A percentile compares a stretch with the other conserved stretches of the same genome.
phyloP scores from a whole-genome alignment of 345 rosid genomes.

The Arabis hirsuta region DNA sequence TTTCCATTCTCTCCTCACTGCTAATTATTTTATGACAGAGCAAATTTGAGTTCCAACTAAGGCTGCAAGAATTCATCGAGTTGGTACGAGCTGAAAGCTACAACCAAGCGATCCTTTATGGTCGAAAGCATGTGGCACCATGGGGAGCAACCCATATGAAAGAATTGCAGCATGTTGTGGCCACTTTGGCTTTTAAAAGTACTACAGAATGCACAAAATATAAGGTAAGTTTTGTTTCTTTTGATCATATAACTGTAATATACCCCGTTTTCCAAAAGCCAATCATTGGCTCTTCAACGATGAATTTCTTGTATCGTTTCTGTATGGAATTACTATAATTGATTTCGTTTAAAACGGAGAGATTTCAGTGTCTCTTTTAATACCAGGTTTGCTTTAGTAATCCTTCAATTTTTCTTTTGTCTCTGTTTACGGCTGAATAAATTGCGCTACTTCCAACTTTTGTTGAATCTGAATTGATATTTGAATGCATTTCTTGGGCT shows the following conservation, averaged over 20 bases:
- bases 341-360: slow-evolving; percentile 1
- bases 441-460: slow-evolving; percentile 10
- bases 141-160: slow-evolving; percentile 91
- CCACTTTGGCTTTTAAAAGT: slow-evolving; percentile 88
- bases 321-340: slow-evolving; percentile 12
- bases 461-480: neutral
- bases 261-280: slow-evolving; percentile 17
- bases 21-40: slow-evolving; percentile 56
- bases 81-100: slow-evolving; percentile 75
- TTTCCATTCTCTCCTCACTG: neutral
- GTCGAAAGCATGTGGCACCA: slow-evolving; percentile 80
- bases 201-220: slow-evolving; percentile 73
- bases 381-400: slow-evolving; percentile 20
- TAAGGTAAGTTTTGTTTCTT: slow-evolving; percentile 60
- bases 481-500: slow-evolving; percentile 21
- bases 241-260: neutral
- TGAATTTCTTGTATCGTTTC: slow-evolving; percentile 17
- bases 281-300: slow-evolving; percentile 11
- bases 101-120: slow-evolving; percentile 76
- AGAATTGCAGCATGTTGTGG: slow-evolving; percentile 78
- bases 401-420: neutral
- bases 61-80: slow-evolving; percentile 95
- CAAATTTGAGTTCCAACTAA: slow-evolving; percentile 88
- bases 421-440: neutral
- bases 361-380: slow-evolving; percentile 1